Base-by-base conservation (phyloP, 2,329 filamentous ascomycete species). In the Penicillium fuscoglaucum region DNA sequence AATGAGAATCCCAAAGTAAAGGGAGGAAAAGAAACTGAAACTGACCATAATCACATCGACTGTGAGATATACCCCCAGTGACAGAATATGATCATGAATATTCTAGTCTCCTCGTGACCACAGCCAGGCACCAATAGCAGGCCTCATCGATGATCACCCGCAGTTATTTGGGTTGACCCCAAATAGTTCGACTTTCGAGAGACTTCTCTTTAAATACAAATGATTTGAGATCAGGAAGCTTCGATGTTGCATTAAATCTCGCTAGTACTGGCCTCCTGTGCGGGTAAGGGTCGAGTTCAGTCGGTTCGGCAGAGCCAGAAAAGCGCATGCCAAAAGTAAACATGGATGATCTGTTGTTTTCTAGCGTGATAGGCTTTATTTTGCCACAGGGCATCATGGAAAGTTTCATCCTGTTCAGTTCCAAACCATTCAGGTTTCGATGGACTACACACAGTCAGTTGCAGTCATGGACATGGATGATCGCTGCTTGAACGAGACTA, bases 1-100 rank as follows among this genome's bases (percentile, higher is more conserved):
- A 58, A 57, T 26, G 44, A 47, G 55, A 52, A 56, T 43, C 26
- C 33, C 13, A 49, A 44, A n/a, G 6, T 2, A 24, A n/a, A 40
- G 4, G 17, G n/a, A 2, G 4, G 5, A 13, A 37, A 10, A 29
- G 7, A 13, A 28, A 6, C 1, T 17, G 7, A 39, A 26, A n/a
- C 35, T 44, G 41, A 57, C 44, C 59, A 24, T 19, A 41, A 55
- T 59, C 54, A 59, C 59, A 49, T 43, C 4, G 3, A 6, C 13
- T 15, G 13, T 26, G 28, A 12, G 3, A 29, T 21, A 17, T 31
- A 31, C 4, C 7, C n/a, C 13, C 3, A 4, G 35, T 60, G 57
- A 61, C 59, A 58, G 62, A 54, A 26, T 7, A 55, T 52, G 15
- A 44, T n/a, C 28, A 19, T 45, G 19, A 26, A 57, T 29, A 46